Evolutionary conservation across 148 eudicot genomes (phyloP), one percentile per base, ranked within the genome.

Genomic region (Chenopodium berlandieri): DNA sequence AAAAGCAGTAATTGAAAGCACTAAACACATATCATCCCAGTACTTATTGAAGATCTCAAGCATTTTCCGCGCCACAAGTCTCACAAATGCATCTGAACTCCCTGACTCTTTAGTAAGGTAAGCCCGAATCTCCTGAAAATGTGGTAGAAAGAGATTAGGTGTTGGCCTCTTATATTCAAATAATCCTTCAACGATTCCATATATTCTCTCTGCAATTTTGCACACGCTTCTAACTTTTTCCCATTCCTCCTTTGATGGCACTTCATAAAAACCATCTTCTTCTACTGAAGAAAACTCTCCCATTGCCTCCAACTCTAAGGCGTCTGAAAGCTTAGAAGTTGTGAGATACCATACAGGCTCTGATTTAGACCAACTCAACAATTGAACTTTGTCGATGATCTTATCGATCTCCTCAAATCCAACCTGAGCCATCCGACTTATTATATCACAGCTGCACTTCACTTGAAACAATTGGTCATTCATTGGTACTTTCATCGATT

Each of bases 381-480:
- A 10, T 32, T 60, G 40, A 76, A 80, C 81, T n/a, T 86, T 80
- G 20, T 20, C 11, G 16, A 82, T 85, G n/a, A 70, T 79, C 0
- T 37, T 13, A 19, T 66, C 7, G 50, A 86, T 76, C 50, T 52
- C 80, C 30, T 75, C 23, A 25, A 32, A 82, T 11, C 80, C 88
- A 13, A 31, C 50, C 6, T 80, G 63, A 9, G 74, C 76, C 81
- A 77, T 83, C 32, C 0, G 73, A 58, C 58, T 78, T 16, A 86
- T 31, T 16, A 81, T 16, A 46, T 83, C 50, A 20, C 81, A 40
- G 52, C 82, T 32, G 32, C 82, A 80, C 13, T 48, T 31, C 5
- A 86, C 86, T 67, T 69, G 73, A 81, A 86, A 83, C 54, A 86
- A 34, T 46, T 77, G 81, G 46, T 82, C 88, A 68, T 83, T 52